phyloP scores from a whole-genome alignment of 73 alveolate genomes.

The Tetrahymena malaccensis region DNA sequence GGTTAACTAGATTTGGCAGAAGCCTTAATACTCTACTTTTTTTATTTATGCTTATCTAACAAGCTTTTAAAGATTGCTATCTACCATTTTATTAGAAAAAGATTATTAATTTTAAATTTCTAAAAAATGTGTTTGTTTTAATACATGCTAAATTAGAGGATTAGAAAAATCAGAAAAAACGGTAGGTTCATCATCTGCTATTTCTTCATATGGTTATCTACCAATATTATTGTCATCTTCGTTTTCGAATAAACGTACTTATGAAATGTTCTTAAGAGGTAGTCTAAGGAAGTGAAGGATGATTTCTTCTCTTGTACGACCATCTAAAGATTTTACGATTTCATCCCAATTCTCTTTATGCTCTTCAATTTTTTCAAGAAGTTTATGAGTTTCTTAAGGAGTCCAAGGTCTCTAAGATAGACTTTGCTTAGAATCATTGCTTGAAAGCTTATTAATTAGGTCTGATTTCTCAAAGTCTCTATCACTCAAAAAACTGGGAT shows the following conservation, averaged over 20 bases:
- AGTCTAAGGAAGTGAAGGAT: constrained; percentile 20
- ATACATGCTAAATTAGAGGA: background rate
- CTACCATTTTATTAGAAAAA: background rate
- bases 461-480: constrained; percentile 19
- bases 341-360: constrained; percentile 32
- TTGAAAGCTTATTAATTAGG: background rate
- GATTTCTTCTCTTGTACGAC: constrained; percentile 29
- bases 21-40: constrained; percentile 7
- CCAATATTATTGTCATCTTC: background rate
- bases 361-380: constrained; percentile 7
- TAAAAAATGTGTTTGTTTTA: background rate
- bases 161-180: background rate
- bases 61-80: background rate
- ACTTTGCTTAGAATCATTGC: background rate
- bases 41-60: constrained; percentile 5
- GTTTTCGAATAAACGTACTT: background rate
- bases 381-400: constrained; percentile 9
- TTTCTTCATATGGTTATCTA: background rate
- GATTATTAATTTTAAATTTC: background rate
- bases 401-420: background rate
- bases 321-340: background rate
- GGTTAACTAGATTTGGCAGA: background rate
- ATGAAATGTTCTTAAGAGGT: constrained; percentile 10
- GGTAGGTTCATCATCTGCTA: background rate
- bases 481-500: constrained; percentile 11